Base-by-base conservation (phyloP, 2,329 filamentous ascomycete genomes). In the Ophiosphaerella narmari region DNA sequence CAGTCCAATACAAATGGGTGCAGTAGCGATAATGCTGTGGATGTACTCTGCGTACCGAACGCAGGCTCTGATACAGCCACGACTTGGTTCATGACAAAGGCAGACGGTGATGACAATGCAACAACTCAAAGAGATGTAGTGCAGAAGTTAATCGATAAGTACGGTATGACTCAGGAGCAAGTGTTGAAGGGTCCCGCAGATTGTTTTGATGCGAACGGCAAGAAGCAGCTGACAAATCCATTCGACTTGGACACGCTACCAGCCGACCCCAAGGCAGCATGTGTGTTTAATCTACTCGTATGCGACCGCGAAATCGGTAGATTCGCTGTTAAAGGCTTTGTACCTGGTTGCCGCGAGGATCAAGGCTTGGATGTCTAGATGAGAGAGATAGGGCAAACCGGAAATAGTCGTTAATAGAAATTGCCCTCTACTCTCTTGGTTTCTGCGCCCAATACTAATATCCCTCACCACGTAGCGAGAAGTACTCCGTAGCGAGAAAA, bases 121-220 rank as follows among this genome's bases (percentile, higher is more conserved):
- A 18, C 36, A 18, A 11, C 4, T 31, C 43, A 46, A 21, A 21
- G 9, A 7, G 46, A 44, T 24, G 32, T 33, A 7, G 31, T 35
- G 4, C 21, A 49, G 35, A 23, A 26, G 13, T 3, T 49, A 4
- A 2, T 44, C 24, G 35, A 44, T 14, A 46, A 46, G 35, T 14
- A 45, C n/a, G 49, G 49, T 6, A 9, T 48, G 11, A 52, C 49
- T 9, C 41, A 41, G 35, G 34, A 40, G n/a, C 7, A 37, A 5
- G 2, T 48, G 6, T 36, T 48, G n/a, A 48, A 48, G 36, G 44
- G 40, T 8, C 44, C 49, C 12, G 35, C 44, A 12, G 44, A 48
- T 26, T 52, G 49, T 41, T 52, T 41, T 34, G 49, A 45, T 44
- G 18, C n/a, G 18, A 52, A 52, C 33, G 36, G 26, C 5, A 48